Percentiles rank a stretch among this genome's conserved stretches.
Evolutionary conservation across 2,329 filamentous ascomycete species (phyloP).

Genomic region (Niveomyces coronatus): DNA sequence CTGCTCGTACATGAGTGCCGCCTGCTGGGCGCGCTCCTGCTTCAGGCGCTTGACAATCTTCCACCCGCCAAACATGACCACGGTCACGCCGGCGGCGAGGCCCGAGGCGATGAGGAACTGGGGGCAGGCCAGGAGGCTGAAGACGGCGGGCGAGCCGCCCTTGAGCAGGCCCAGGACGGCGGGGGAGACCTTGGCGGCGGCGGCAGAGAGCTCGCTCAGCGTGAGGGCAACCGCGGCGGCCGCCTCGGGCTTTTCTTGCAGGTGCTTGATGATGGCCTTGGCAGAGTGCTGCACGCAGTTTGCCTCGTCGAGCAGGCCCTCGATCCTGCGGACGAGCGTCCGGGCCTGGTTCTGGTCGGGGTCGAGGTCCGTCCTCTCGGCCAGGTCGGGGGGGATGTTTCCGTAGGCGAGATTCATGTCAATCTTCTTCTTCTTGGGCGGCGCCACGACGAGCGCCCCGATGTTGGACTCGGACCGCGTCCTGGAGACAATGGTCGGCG

Average conservation of each 20-base stretch:
- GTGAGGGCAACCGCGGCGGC: conserved; percentile 90
- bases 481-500: conserved; percentile 23
- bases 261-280: conserved; percentile 66
- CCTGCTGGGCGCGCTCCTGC: conserved; percentile 26
- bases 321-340: conserved; percentile 61
- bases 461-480: conserved; percentile 28
- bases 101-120: conserved; percentile 92
- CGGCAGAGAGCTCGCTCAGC: conserved; percentile 76
- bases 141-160: conserved; percentile 71
- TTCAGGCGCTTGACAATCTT: conserved; percentile 89
- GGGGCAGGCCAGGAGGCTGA: conserved; percentile 76
- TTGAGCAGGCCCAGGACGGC: conserved; percentile 68
- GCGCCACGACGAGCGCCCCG: conserved; percentile 6
- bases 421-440: conserved; percentile 43
- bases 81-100: conserved; percentile 81
- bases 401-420: conserved; percentile 93
- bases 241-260: conserved; percentile 65
- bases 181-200: conserved; percentile 77
- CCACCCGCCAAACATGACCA: conserved; percentile 92
- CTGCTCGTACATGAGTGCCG: conserved; percentile 20
- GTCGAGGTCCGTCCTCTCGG: conserved; percentile 36
- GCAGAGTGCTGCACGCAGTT: conserved; percentile 83
- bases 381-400: conserved; percentile 61
- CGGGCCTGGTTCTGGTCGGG: conserved; percentile 37
- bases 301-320: conserved; percentile 71